Percentiles rank a stretch among this genome's conserved stretches.
These are phyloP conservation scores for Scortechinia acanthostroma DNA, from an alignment of 2,329 filamentous ascomycete genomes.

Conservation along the genomic window DNA sequence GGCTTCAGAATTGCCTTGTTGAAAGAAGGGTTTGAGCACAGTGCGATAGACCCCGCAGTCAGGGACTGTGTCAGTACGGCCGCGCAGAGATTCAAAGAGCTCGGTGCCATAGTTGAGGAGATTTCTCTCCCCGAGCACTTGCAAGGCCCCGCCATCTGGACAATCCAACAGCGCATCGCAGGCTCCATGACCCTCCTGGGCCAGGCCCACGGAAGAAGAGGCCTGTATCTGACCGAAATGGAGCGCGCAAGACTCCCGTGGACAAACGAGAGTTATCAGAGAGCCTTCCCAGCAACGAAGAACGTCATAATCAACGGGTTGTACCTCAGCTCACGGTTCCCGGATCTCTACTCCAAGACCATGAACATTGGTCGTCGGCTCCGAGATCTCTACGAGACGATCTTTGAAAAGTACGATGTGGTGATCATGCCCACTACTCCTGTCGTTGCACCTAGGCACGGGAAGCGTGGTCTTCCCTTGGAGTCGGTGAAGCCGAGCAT, in stretches of 20 bases:
- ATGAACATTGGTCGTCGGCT: constrained; percentile 37
- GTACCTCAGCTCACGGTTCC: constrained; percentile 33
- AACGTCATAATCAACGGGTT: constrained; percentile 44
- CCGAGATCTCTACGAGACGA: constrained; percentile 33
- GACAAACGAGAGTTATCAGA: constrained; percentile 37
- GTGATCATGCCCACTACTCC: constrained; percentile 40
- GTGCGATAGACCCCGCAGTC: constrained; percentile 27
- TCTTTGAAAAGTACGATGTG: constrained; percentile 29
- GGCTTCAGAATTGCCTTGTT: constrained; percentile 31
- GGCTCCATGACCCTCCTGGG: constrained; percentile 31
- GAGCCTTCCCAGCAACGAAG: constrained; percentile 41
- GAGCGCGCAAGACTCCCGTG: constrained; percentile 36
- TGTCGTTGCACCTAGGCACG: constrained; percentile 33
- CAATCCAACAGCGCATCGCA: constrained; percentile 33
- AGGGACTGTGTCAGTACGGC: constrained; percentile 30
- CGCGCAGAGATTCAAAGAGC: constrained; percentile 23
- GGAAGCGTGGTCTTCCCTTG: constrained; percentile 23
- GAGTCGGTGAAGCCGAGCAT: constrained; percentile 39
- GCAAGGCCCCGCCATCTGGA: constrained; percentile 40
- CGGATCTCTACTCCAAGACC: constrained; percentile 35
- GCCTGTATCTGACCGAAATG: constrained; percentile 38
- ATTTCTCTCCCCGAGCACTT: constrained; percentile 39
- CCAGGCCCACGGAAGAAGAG: constrained; percentile 33
- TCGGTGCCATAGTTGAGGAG: constrained; percentile 40
- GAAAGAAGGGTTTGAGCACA: constrained; percentile 31